Base-by-base conservation (phyloP, 352 stramenopile species). In the Pythium phragmiticola region DNA sequence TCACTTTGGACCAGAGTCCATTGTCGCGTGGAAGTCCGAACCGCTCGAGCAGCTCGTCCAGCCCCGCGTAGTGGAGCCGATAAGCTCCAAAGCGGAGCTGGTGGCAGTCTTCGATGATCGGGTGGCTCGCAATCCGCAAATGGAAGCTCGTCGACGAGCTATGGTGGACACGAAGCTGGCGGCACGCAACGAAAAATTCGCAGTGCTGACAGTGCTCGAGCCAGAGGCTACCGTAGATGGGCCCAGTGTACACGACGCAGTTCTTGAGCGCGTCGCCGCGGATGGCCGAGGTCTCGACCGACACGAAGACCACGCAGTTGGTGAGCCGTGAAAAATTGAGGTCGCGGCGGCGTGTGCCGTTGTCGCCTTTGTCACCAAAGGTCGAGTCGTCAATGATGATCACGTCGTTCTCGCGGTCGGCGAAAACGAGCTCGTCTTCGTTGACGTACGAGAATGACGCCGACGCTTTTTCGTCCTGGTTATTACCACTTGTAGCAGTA, bases 91-190 rank as follows among this genome's bases (percentile, higher is more conserved):
- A 97, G 7, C 76, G 70, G 50, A 97, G 76, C 58, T 82, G 71
- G 51, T 81, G 72, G 73, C 90, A 97, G 69, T 96, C 86, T 59
- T 97, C 90, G 55, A 97, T 96, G 74, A 97, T 96, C 48, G 90
- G 90, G 45, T 95, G 84, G 54, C 87, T 96, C 34, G 65, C 61
- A 23, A 94, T 90, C 9, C 87, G 85, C 42, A 97, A 63, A 65
- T 92, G 83, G 47, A 97, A 96, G 16, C 68, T 80, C 36, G 83
- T 90, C 17, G 56, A 60, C 28, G 64, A 72, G 59, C 77, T 94
- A 34, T 81, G 67, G 57, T 97, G 90, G 49, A 97, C 87, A 23
- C 90, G 83, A 19, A 97, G 73, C 72, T 97, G 89, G 3, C 90
- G 82, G 30, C 83, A 91, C 8, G 88, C 88, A 4, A 92, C 74